These are phyloP conservation scores for Steccherinum ochraceum DNA, from an alignment of 768 basidiomycete species.

Conservation along the genomic window DNA sequence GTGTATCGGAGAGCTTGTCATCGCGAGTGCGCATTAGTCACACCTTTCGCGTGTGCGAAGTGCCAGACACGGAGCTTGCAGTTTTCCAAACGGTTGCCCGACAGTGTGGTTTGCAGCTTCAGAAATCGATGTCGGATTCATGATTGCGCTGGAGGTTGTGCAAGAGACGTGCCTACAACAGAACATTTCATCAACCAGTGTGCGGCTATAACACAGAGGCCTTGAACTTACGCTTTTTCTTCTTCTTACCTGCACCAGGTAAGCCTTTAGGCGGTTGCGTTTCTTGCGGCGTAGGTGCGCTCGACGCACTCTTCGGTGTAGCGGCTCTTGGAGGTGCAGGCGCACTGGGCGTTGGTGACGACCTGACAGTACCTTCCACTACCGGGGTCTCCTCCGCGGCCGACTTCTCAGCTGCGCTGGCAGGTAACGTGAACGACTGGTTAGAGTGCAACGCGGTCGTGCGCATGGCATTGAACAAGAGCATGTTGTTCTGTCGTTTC, in stretches of 20 bases:
- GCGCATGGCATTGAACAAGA: conserved; percentile 74
- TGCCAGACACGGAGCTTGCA: no score
- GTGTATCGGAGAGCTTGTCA: no score
- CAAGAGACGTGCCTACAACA: conserved; percentile 2
- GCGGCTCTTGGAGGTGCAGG: conserved; percentile 18
- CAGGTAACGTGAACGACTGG: conserved; percentile 39
- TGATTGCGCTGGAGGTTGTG: conserved; percentile 2
- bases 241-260: conserved; percentile 61
- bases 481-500: conserved; percentile 60
- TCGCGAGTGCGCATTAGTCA: no score
- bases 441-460: conserved; percentile 69
- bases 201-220: background rate
- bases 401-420: conserved; percentile 22
- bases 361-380: conserved; percentile 20
- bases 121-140: no score
- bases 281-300: conserved; percentile 40
- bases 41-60: no score
- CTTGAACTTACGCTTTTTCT: conserved; percentile 61
- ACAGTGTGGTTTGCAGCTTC: no score
- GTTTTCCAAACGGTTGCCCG: no score
- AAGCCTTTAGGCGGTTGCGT: conserved; percentile 35
- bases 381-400: conserved; percentile 21
- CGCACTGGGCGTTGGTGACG: conserved; percentile 27
- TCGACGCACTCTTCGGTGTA: conserved; percentile 27
- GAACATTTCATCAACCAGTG: background rate